Conservation (phyloP, 2,329 filamentous ascomycete genomes). For the Sporothrix curviconia region DNA sequence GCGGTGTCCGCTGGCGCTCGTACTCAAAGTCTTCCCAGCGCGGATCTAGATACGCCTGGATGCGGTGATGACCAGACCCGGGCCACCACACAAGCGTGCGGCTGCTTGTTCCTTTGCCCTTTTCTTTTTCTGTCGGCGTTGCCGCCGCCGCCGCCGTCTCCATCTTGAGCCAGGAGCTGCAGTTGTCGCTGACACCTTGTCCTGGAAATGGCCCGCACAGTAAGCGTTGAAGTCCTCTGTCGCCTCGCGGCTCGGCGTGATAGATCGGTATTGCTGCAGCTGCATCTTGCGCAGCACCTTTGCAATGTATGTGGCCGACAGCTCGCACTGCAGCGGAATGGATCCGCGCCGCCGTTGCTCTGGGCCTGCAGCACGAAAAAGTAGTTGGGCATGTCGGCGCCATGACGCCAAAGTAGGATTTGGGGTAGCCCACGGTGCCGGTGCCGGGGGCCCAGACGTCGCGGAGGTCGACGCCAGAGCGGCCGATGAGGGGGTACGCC, state of each 20-base stretch:
- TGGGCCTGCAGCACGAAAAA: conserved; percentile 22
- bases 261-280: conserved; percentile 11
- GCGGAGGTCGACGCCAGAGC: conserved; percentile 17
- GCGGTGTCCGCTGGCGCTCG: not conserved
- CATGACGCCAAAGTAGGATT: conserved; percentile 24
- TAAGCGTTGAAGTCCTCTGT: conserved; percentile 19
- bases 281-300: conserved; percentile 19
- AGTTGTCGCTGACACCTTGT: conserved; percentile 14
- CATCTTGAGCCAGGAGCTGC: conserved; percentile 20
- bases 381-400: conserved; percentile 25
- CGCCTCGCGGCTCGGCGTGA: conserved; percentile 14
- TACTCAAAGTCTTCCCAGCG: conserved; percentile 18
- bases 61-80: conserved; percentile 16
- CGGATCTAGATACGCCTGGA: not conserved
- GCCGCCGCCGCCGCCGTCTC: not conserved
- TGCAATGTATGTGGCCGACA: conserved; percentile 17
- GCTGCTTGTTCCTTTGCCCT: conserved; percentile 13
- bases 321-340: conserved; percentile 18
- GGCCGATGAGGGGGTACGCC: conserved; percentile 21
- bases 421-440: conserved; percentile 15
- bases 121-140: not conserved
- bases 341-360: conserved; percentile 16
- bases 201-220: conserved; percentile 14
- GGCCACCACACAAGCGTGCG: conserved; percentile 17
- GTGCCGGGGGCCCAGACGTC: conserved; percentile 21